Conservation (phyloP, 2,329 filamentous ascomycete genomes). For the Penicillium fuscoglaucum region DNA sequence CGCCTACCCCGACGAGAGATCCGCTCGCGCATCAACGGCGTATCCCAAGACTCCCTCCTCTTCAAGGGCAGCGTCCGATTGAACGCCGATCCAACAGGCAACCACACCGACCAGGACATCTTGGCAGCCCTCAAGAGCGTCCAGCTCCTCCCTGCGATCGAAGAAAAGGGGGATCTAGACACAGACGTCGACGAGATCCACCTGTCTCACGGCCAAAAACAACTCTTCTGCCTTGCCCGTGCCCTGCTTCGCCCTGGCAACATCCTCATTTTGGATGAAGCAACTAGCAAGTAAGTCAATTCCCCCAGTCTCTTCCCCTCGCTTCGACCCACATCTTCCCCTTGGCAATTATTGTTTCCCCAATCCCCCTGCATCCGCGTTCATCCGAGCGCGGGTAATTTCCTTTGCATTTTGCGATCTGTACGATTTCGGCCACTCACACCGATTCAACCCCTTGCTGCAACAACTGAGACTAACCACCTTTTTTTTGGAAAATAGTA, state of each 20-base stretch:
- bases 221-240: slow-evolving; percentile 63
- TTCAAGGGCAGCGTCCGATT: slow-evolving; percentile 42
- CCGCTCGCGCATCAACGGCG: slow-evolving; percentile 43
- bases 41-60: slow-evolving; percentile 48
- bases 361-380: slow-evolving; percentile 1
- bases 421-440: not conserved
- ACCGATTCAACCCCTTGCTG: slow-evolving; percentile 7
- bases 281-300: slow-evolving; percentile 36
- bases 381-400: not conserved
- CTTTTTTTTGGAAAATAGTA: slow-evolving; percentile 36
- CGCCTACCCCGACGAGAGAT: slow-evolving; percentile 42
- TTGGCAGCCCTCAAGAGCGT: slow-evolving; percentile 41
- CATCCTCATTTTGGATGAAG: slow-evolving; percentile 49
- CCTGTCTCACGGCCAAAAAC: slow-evolving; percentile 61
- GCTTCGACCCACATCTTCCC: slow-evolving; percentile 8
- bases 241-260: slow-evolving; percentile 54
- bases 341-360: not conserved
- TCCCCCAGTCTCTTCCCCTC: slow-evolving; percentile 9
- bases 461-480: slow-evolving; percentile 11
- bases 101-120: slow-evolving; percentile 35
- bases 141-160: slow-evolving; percentile 38
- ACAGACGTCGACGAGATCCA: slow-evolving; percentile 50
- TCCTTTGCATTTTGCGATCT: not conserved
- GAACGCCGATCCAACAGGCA: slow-evolving; percentile 43
- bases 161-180: slow-evolving; percentile 43